Evolutionary conservation across 176 grass and related monocot genomes (phyloP).

Genomic region (Coix lacrymajobi): DNA sequence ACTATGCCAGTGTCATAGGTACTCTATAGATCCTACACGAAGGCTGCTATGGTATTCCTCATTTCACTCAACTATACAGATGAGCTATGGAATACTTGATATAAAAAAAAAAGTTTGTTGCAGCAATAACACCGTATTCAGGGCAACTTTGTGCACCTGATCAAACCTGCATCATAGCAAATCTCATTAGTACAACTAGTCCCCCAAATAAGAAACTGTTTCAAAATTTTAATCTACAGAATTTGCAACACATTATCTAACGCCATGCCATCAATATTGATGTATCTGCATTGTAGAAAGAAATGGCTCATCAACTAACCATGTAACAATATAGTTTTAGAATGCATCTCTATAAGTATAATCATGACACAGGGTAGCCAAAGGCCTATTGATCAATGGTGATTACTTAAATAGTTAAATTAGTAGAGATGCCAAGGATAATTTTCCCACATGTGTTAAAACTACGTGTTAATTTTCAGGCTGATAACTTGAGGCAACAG

Average conservation of each 20-base stretch:
- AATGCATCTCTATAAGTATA: conserved; percentile 18
- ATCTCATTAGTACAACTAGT: not conserved
- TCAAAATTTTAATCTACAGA: not conserved
- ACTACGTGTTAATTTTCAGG: conserved; percentile 35
- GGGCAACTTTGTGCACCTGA: not conserved
- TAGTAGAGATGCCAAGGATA: not conserved
- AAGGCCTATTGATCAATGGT: not conserved
- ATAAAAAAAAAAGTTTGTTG: not conserved
- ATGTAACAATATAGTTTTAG: not conserved
- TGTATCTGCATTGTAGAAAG: not conserved
- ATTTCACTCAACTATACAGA: not conserved
- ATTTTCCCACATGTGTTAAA: conserved; percentile 4
- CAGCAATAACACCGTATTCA: not conserved
- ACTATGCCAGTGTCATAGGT: not conserved
- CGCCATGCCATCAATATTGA: not conserved
- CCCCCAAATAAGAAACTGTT: conserved; percentile 8
- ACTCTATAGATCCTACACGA: not conserved
- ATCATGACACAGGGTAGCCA: not conserved
- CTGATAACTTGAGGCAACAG: conserved; percentile 91
- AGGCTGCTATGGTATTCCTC: not conserved
- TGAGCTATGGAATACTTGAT: not conserved
- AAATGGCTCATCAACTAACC: conserved; percentile 16
- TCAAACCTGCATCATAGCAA: not conserved
- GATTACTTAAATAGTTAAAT: not conserved
- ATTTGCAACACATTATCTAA: not conserved